Evolutionary conservation across 441 rosid genomes (phyloP).

Genomic region (Eugenia klotzschiana): DNA sequence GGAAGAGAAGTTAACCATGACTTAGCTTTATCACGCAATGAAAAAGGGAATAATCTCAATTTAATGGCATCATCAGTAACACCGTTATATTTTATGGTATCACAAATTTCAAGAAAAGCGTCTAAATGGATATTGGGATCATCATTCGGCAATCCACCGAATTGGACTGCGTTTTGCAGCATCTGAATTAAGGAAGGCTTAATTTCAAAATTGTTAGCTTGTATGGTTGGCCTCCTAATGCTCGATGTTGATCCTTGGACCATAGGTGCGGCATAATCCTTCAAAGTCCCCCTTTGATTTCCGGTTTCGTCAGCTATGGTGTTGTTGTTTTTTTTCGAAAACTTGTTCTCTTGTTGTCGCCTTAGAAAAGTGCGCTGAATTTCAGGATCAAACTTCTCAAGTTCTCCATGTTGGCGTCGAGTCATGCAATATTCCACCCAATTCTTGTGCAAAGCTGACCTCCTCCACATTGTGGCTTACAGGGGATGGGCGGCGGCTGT

Average conservation of each 20-base stretch:
- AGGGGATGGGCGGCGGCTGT: too few species aligned
- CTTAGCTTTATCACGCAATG: background rate
- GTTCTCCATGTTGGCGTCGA: background rate
- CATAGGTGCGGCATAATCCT: too few species aligned
- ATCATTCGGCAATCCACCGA: background rate
- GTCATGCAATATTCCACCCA: background rate
- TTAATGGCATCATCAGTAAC: background rate
- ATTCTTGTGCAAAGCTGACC: background rate
- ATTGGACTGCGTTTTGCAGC: too few species aligned
- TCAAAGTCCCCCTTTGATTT: background rate
- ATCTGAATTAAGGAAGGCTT: too few species aligned
- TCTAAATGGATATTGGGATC: too few species aligned
- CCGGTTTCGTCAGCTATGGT: background rate
- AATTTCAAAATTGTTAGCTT: background rate
- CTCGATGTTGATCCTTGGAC: too few species aligned
- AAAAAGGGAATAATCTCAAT: background rate
- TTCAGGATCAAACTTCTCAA: background rate
- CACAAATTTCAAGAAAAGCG: too few species aligned
- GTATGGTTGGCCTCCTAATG: too few species aligned
- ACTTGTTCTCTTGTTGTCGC: background rate
- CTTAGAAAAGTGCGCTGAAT: background rate
- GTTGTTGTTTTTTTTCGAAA: background rate
- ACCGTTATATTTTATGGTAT: too few species aligned
- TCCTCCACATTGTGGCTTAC: background rate
- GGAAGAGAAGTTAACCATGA: background rate